Base-by-base conservation (phyloP, 2,329 filamentous ascomycete species). In the Atkinsonella hypoxylon region DNA sequence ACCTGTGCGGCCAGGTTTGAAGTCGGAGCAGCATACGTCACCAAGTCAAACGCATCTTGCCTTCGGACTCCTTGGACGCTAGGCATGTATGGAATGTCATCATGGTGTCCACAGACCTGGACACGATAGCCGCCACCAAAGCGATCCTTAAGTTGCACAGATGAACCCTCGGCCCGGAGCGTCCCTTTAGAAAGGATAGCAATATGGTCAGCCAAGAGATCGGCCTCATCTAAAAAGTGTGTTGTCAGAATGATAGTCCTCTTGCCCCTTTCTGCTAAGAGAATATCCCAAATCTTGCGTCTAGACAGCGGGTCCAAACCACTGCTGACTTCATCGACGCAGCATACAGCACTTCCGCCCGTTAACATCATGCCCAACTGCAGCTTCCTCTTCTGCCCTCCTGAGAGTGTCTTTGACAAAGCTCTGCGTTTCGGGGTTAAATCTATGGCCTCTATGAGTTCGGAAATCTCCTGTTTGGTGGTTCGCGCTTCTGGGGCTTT, bases 291-390 rank as follows among this genome's bases (percentile, higher is more conserved):
- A 22, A 96, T 87, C 68, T 95, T 95, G 30, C 89, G 74, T 50
- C 91, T 77, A 18, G 86, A 90, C 1, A 96, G 71, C 0, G 91
- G 89, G 62, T 96, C 90, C 18, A 96, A 75, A 13, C 90, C 91
- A 53, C 85, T 89, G 39, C 85, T 90, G 13, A 95, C 89, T 66
- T 96, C 91, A 58, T 96, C 90, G 6, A 96, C 82, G 60, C 89
- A 93, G 67, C 90, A 95, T 0, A 96, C 83, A 22, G 81, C 81
- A 54, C 86, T 91, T 11, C 89, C 89, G 54, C 91, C 90, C 3
- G 88, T 94, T 58, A 96, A 82, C 89, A 95, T 95, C 81, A 95
- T 91, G 5, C 89, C 89, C 2, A 96, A 74, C 65, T 96, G 90
- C 9, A 95, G 74, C 65, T 96, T 96, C 48, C 90, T 76, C 69